These are phyloP conservation scores for Yamadazyma takamatsuzukensis DNA, from an alignment of 805 yeast species.

Conservation along the genomic window DNA sequence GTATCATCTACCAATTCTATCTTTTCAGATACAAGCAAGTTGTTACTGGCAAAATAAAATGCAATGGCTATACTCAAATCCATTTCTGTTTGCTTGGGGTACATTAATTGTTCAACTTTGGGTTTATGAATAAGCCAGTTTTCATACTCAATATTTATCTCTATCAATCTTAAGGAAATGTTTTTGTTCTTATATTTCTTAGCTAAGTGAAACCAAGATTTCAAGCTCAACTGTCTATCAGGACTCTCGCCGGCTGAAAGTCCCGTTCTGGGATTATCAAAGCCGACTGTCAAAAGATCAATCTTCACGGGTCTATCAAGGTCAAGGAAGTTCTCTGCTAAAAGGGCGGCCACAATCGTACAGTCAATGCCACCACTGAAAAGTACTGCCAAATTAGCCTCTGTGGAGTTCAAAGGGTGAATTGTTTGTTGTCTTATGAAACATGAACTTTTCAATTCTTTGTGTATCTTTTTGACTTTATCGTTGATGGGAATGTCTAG, in stretches of 20 bases:
- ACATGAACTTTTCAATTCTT: constrained; percentile 31
- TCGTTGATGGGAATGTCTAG: neutral
- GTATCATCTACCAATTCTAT: constrained; percentile 11
- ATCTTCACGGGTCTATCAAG: constrained; percentile 25
- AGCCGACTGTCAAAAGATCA: constrained; percentile 89
- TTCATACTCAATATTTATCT: constrained; percentile 69
- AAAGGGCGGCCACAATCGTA: constrained; percentile 65
- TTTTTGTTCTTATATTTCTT: constrained; percentile 31
- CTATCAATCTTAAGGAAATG: constrained; percentile 51
- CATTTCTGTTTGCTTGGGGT: constrained; percentile 89
- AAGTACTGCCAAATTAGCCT: constrained; percentile 42
- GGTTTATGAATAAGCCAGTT: constrained; percentile 52
- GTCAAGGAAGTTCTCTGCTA: constrained; percentile 20
- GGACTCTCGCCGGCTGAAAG: constrained; percentile 67
- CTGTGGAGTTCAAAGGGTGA: constrained; percentile 46
- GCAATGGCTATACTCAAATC: constrained; percentile 94
- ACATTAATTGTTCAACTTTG: constrained; percentile 63
- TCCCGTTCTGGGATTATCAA: constrained; percentile 81
- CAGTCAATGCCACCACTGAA: constrained; percentile 98
- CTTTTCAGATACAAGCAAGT: constrained; percentile 18
- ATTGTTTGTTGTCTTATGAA: constrained; percentile 54
- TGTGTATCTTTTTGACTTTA: constrained; percentile 8
- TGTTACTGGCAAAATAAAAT: constrained; percentile 83
- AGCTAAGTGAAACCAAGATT: constrained; percentile 55
- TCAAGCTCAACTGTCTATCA: constrained; percentile 72